Conservation (phyloP, 192 early-diverging fungal genomes). For the Anaeromyces robustus region DNA sequence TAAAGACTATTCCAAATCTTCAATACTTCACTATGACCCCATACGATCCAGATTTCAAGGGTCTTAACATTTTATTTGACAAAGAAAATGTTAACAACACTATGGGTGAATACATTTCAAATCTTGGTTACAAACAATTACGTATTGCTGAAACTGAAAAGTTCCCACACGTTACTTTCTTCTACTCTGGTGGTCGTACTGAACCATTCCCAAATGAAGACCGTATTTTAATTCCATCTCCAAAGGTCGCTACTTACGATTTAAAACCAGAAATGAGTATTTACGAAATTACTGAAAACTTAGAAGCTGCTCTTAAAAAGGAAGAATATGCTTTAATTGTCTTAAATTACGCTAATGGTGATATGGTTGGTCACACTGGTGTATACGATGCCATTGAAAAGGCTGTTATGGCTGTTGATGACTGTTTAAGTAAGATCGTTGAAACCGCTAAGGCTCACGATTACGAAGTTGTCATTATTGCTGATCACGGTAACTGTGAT, state of each 20-base stretch:
- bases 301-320: neutral
- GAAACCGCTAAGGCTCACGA: conserved; percentile 79
- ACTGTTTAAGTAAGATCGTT: conserved; percentile 82
- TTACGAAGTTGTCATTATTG: conserved; percentile 85
- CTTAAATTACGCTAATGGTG: conserved; percentile 1
- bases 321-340: conserved; percentile 43
- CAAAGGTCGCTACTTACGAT: conserved; percentile 97
- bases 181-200: conserved; percentile 98
- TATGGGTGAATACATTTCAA: conserved; percentile 88
- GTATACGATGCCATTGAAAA: conserved; percentile 77
- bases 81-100: conserved; percentile 81
- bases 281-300: conserved; percentile 71
- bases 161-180: conserved; percentile 99
- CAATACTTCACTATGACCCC: neutral
- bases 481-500: conserved; percentile 99
- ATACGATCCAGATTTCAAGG: neutral
- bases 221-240: conserved; percentile 76
- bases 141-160: conserved; percentile 99
- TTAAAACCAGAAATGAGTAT: conserved; percentile 91
- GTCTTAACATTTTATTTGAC: neutral
- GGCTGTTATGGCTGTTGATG: conserved; percentile 88
- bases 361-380: conserved; percentile 82
- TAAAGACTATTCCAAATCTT: neutral
- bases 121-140: conserved; percentile 71
- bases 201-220: conserved; percentile 77